Conservation (phyloP, 352 stramenopile genomes). For the Phytopythium chamaehyphon region DNA sequence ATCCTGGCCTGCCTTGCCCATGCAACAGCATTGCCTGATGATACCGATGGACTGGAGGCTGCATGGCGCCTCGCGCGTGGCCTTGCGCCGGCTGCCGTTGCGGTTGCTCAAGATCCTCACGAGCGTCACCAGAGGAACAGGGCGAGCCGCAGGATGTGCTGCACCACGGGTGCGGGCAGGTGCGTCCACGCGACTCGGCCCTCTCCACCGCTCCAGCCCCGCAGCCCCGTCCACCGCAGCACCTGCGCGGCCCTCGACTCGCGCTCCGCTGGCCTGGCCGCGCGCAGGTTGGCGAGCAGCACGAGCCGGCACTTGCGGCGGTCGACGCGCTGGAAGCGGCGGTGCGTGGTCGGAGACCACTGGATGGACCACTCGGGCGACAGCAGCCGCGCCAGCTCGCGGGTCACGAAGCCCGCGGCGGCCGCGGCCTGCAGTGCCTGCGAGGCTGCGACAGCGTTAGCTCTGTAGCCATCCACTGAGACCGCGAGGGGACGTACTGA, state of each 20-base stretch:
- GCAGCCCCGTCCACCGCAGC: slow-evolving; percentile 1
- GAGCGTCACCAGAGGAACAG: slow-evolving; percentile 48
- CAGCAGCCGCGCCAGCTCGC: slow-evolving; percentile 40
- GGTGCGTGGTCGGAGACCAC: slow-evolving; percentile 51
- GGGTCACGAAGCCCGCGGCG: slow-evolving; percentile 25
- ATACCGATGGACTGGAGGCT: no score
- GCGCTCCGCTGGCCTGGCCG: slow-evolving; percentile 9
- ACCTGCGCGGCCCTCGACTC: neutral
- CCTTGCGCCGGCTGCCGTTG: neutral
- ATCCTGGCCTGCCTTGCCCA: no score
- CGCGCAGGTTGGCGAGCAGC: slow-evolving; percentile 43
- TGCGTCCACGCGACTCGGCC: slow-evolving; percentile 29
- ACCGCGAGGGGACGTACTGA: slow-evolving; percentile 13
- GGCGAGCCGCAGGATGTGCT: slow-evolving; percentile 55
- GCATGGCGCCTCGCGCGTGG: no score
- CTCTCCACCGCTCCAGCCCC: slow-evolving; percentile 1
- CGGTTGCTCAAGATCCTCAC: neutral
- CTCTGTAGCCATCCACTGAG: neutral
- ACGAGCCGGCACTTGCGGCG: slow-evolving; percentile 59
- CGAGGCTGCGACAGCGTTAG: slow-evolving; percentile 15
- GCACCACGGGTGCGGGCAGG: slow-evolving; percentile 32
- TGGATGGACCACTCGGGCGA: slow-evolving; percentile 47
- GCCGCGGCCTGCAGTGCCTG: slow-evolving; percentile 17
- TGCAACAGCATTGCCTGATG: no score
- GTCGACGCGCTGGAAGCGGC: slow-evolving; percentile 42